Base-by-base conservation (phyloP, 148 eudicot species). In the Rheum nobile region DNA sequence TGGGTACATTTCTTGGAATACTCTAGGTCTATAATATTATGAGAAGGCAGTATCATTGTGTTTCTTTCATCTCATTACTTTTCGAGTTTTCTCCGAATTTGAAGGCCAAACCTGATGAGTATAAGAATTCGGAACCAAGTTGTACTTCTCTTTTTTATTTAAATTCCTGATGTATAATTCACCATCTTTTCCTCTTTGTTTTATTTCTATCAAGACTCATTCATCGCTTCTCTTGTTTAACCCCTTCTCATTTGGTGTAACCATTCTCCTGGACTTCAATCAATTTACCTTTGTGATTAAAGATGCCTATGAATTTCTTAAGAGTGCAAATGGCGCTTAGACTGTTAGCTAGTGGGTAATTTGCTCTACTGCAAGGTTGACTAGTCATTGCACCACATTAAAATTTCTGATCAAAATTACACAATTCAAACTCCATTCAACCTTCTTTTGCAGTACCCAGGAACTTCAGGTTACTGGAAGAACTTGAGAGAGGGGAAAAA, bases 401-500 rank as follows among this genome's bases (percentile, higher is more conserved):
- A 41, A 41, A 4, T 71, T 8, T 71, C 10, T 7, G 26, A 22
- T 41, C n/a, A 6, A 8, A 43, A 1, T 11, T 39, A 71, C 29
- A 39, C 16, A 71, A 71, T 10, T 41, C 31, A 26, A 29, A 28
- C 32, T 22, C 14, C 29, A 41, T 22, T 26, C 37, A 57, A 13
- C 14, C 6, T 44, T 73, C 72, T 77, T 54, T 67, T 83, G 67
- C 84, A 88, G 91, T 88, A 59, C 91, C 91, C 73, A 74, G 91
- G 72, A 88, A 88, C 78, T 88, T 88, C 75, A 85, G 91, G 75
- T 81, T 88, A 74, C 55, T 88, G 75, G 91, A 88, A 81, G 91
- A 88, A 71, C 91, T 88, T 78, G 91, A 88, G 71, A 88, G 91
- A 77, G 91, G 91, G 67, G 91, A 88, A 71, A 88, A 88, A 68